A percentile compares a stretch with the other conserved stretches of the same genome.
Evolutionary conservation across 805 yeast genomes (phyloP).

Genomic region (Wickerhamiella occidentalis): DNA sequence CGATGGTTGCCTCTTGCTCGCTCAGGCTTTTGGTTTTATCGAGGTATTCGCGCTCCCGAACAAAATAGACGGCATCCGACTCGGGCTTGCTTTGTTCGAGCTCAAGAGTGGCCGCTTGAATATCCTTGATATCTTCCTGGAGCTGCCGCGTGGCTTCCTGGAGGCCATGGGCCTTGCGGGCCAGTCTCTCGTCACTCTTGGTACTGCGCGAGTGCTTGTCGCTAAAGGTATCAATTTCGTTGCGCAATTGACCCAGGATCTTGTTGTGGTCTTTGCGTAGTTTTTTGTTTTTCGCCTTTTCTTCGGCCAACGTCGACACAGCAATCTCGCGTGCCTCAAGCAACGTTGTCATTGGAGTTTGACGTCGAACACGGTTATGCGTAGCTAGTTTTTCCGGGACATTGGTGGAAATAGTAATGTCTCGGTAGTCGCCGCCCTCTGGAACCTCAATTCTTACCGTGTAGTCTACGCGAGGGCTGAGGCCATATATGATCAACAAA

Average conservation of each 20-base stretch:
- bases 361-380: constrained; percentile 25
- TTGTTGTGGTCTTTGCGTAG: constrained; percentile 47
- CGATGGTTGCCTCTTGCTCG: not conserved
- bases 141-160: constrained; percentile 29
- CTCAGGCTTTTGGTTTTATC: not conserved
- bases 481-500: constrained; percentile 48
- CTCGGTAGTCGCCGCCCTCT: constrained; percentile 20
- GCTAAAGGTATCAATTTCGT: constrained; percentile 45
- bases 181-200: constrained; percentile 44
- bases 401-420: constrained; percentile 17
- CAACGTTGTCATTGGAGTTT: constrained; percentile 50
- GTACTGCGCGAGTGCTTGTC: constrained; percentile 37
- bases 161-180: constrained; percentile 40
- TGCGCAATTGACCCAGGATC: constrained; percentile 37
- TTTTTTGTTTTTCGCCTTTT: constrained; percentile 44
- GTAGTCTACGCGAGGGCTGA: constrained; percentile 53
- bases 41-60: constrained; percentile 6
- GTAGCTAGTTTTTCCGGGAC: constrained; percentile 21
- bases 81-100: constrained; percentile 13
- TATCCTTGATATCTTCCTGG: constrained; percentile 29
- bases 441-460: constrained; percentile 39
- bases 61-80: constrained; percentile 5
- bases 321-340: constrained; percentile 56
- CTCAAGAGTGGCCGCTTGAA: constrained; percentile 10
- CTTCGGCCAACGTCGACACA: constrained; percentile 45